phyloP scores from a whole-genome alignment of 148 eudicot species.

The Bassia scoparia region DNA sequence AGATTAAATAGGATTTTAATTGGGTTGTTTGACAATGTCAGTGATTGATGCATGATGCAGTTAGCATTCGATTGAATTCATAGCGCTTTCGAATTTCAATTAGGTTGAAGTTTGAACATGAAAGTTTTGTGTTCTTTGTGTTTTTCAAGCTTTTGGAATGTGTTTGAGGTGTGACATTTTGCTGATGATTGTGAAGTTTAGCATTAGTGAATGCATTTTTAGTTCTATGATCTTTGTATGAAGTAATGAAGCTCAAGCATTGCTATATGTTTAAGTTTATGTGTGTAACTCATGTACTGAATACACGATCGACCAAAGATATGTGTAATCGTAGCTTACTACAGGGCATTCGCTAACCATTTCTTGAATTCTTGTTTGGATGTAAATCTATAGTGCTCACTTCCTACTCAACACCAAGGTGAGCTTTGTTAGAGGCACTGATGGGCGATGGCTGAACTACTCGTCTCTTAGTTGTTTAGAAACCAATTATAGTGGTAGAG shows the following conservation, averaged over 20 bases:
- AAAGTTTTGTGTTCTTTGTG: background rate
- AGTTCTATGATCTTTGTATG: too few relatives aligned
- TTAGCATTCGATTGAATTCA: background rate
- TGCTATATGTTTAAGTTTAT: background rate
- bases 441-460: background rate
- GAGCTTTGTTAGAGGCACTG: background rate
- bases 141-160: background rate
- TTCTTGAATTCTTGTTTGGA: too few relatives aligned
- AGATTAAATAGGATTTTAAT: background rate
- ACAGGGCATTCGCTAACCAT: too few relatives aligned
- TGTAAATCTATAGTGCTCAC: background rate
- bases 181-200: background rate
- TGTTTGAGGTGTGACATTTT: background rate
- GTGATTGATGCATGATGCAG: background rate
- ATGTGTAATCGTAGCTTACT: too few relatives aligned
- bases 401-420: background rate
- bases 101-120: background rate
- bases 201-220: background rate
- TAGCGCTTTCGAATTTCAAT: background rate
- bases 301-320: too few relatives aligned
- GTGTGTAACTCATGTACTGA: too few relatives aligned
- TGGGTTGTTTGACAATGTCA: background rate
- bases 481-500: background rate
- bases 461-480: background rate
- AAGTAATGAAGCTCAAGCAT: background rate